phyloP scores from a whole-genome alignment of 2,329 filamentous ascomycete species.

The Cercospora sp. region DNA sequence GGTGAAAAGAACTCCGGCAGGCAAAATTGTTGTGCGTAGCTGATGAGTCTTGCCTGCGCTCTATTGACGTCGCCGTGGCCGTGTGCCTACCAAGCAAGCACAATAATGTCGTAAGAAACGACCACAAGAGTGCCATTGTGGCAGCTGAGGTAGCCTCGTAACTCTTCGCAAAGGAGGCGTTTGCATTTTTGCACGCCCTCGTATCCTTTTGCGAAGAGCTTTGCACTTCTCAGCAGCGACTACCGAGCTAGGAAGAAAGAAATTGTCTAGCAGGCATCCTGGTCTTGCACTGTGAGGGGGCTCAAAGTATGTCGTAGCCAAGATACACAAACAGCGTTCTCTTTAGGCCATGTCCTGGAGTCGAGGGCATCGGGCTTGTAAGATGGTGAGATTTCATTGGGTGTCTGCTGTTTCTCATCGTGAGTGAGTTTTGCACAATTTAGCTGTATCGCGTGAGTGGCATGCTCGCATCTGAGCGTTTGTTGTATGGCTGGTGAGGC shows the following conservation, averaged over 20 bases:
- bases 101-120: neutral
- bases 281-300: neutral
- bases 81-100: neutral
- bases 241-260: neutral
- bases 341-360: neutral
- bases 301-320: neutral
- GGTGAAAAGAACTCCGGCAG: constrained; percentile 14
- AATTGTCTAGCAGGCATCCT: neutral
- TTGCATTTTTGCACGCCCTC: neutral
- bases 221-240: neutral
- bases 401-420: neutral
- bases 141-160: neutral
- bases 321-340: neutral
- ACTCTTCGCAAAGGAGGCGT: neutral
- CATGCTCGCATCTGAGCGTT: neutral
- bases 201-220: neutral
- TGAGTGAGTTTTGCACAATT: neutral
- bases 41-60: neutral
- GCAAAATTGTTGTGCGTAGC: constrained; percentile 17
- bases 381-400: neutral
- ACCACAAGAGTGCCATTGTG: neutral
- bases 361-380: neutral
- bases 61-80: neutral
- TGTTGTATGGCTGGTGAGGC: neutral
- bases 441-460: neutral